A percentile compares a stretch with the other conserved stretches of the same genome.
Evolutionary conservation across 441 rosid genomes (phyloP).

Genomic region (Pelargonium cotyledonis): DNA sequence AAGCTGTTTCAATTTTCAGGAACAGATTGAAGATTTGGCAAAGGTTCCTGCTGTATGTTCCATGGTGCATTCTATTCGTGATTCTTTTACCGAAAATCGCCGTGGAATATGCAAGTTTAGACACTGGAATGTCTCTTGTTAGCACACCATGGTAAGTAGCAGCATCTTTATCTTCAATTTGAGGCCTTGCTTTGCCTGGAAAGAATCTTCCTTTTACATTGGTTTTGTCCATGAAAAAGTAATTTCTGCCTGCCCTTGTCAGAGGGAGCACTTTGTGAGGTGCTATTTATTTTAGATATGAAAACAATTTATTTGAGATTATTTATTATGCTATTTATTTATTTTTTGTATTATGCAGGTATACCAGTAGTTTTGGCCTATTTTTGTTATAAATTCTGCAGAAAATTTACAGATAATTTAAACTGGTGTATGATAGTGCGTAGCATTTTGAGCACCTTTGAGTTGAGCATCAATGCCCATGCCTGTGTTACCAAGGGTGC

Average conservation of each 20-base stretch:
- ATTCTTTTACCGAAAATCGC: conserved; percentile 62
- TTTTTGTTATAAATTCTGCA: conserved; percentile 8
- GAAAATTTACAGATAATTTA: neutral
- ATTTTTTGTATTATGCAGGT: neutral
- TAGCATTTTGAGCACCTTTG: conserved; percentile 2
- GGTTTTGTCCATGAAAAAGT: neutral
- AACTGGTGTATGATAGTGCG: neutral
- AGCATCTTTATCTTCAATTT: conserved; percentile 3
- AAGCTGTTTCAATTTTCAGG: conserved; percentile 38
- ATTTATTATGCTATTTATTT: neutral
- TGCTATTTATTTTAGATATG: neutral
- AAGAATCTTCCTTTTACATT: neutral
- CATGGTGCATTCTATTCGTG: conserved; percentile 70
- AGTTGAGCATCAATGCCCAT: neutral
- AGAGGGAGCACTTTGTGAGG: neutral
- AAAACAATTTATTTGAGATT: neutral
- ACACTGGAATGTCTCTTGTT: conserved; percentile 53
- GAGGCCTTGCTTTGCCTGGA: neutral
- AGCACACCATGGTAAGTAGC: conserved; percentile 20
- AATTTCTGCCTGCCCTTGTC: neutral
- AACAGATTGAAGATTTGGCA: conserved; percentile 43
- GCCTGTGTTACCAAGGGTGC: neutral
- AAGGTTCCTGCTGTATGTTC: conserved; percentile 43
- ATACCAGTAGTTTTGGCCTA: neutral
- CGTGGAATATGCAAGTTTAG: conserved; percentile 88